These are phyloP conservation scores for Fomitiporia mediterranea DNA, from an alignment of 1,284 basidiomycete genomes.

Conservation along the genomic window DNA sequence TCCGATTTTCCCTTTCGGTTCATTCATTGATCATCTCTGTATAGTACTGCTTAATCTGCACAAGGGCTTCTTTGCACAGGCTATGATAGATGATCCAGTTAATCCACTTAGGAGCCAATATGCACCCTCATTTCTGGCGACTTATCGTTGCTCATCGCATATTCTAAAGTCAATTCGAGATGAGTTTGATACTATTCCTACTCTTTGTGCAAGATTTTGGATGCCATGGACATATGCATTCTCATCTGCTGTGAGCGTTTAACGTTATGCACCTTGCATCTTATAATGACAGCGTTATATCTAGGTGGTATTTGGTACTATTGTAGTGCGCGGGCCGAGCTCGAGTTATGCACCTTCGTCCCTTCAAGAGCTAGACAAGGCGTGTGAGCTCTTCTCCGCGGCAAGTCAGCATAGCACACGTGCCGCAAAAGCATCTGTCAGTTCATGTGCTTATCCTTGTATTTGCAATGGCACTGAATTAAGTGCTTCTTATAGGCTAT, in stretches of 20 bases:
- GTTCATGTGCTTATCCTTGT: slow-evolving; percentile 24
- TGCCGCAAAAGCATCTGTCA: slow-evolving; percentile 56
- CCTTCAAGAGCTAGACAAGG: slow-evolving; percentile 58
- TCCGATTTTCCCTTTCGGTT: slow-evolving; percentile 21
- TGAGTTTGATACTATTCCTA: slow-evolving; percentile 50
- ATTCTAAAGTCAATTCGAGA: slow-evolving; percentile 51
- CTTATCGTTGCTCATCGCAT: slow-evolving; percentile 52
- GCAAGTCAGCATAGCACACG: slow-evolving; percentile 50
- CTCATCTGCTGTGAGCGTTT: slow-evolving; percentile 48
- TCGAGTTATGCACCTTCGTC: slow-evolving; percentile 55
- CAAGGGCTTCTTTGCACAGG: slow-evolving; percentile 64
- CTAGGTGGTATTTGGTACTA: slow-evolving; percentile 62
- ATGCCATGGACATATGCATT: slow-evolving; percentile 63
- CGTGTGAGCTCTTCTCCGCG: slow-evolving; percentile 53
- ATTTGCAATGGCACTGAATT: neutral
- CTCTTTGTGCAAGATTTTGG: slow-evolving; percentile 51
- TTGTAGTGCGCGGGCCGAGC: slow-evolving; percentile 58
- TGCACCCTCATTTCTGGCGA: slow-evolving; percentile 60
- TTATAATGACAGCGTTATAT: slow-evolving; percentile 13
- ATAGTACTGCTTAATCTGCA: slow-evolving; percentile 66
- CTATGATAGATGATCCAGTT: slow-evolving; percentile 55
- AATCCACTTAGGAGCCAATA: slow-evolving; percentile 57
- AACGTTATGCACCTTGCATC: slow-evolving; percentile 2
- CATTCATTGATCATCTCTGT: neutral
- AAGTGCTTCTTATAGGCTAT: slow-evolving; percentile 45